These are phyloP conservation scores for Globisporangium irregulare DNA, from an alignment of 352 stramenopile species.

Conservation along the genomic window DNA sequence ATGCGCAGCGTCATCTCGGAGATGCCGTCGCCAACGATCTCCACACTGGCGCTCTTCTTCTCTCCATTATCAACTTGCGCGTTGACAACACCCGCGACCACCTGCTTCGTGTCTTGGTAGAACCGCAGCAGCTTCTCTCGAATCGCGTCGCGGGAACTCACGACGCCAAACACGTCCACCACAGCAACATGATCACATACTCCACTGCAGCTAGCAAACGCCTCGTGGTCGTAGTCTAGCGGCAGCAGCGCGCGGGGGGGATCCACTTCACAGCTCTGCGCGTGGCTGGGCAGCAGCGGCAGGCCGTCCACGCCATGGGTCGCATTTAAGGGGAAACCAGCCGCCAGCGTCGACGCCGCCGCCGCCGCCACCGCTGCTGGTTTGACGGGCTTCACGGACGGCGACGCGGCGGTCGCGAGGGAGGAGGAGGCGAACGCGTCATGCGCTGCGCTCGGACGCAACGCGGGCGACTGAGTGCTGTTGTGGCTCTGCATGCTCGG, in stretches of 20 bases:
- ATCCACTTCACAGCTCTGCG: constrained; percentile 11
- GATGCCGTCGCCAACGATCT: constrained; percentile 17
- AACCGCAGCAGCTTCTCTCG: constrained; percentile 37
- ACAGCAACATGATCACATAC: neutral
- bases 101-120: constrained; percentile 39
- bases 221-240: neutral
- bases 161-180: constrained; percentile 30
- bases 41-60: neutral
- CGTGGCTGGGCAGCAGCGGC: constrained; percentile 30
- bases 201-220: neutral
- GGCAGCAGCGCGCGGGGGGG: neutral
- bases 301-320: constrained; percentile 21
- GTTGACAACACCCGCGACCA: neutral
- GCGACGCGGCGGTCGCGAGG: neutral
- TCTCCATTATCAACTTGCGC: neutral
- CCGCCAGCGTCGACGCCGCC: neutral
- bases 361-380: neutral
- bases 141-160: constrained; percentile 28
- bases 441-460: constrained; percentile 5
- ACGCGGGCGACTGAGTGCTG: constrained; percentile 17
- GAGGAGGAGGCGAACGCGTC: neutral
- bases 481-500: constrained; percentile 1
- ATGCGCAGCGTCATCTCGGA: constrained; percentile 72
- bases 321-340: neutral
- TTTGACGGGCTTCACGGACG: neutral